Evolutionary conservation across 495 filamentous ascomycete genomes (phyloP), one percentile per base, ranked within the genome.

Genomic region (Tuber umbilicatum): DNA sequence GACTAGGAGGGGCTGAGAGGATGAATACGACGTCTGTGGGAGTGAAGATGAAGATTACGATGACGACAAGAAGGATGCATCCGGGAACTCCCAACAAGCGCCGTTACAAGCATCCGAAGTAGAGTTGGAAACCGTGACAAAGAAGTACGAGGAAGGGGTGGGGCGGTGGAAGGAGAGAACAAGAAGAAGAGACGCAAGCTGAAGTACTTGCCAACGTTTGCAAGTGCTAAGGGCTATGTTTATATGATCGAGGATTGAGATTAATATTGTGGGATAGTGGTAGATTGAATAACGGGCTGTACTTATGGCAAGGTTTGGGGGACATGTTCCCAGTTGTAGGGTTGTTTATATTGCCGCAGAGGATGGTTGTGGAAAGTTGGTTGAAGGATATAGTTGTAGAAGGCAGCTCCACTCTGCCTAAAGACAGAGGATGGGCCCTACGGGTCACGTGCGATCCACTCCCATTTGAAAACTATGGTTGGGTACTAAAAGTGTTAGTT

Each of bases 191-290:
- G 86, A 80, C 90, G 90, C 87, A 93, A 94, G 87, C 84, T 98
- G 81, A 96, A 92, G 87, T 87, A 88, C 77, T 85, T 99, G 76
- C 95, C 95, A 4, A 96, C 89, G 0, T 99, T 98, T 85, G 95
- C 96, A 35, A 94, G 91, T 42, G 90, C 87, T 31, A 94, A 98
- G 35, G 96, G 98, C 80, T 98, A 98, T 84, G 94, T 93, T 38
- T 90, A 91, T 76, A 87, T 97, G 86, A 82, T 99, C 79, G 77
- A 70, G 2, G 79, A 81, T 73, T 78, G 41, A 72, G n/a, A 2
- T 35, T 69, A 23, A 23, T 64, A 31, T 64, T 19, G 7, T 35
- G 27, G n/a, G 14, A n/a, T 17, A 1, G 55, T 19, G 17, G 14
- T 17, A 35, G 12, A n/a, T n/a, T n/a, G n/a, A n/a, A n/a, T n/a